Evolutionary conservation across 768 basidiomycete genomes (phyloP).

Genomic region (Rickenella mellea): DNA sequence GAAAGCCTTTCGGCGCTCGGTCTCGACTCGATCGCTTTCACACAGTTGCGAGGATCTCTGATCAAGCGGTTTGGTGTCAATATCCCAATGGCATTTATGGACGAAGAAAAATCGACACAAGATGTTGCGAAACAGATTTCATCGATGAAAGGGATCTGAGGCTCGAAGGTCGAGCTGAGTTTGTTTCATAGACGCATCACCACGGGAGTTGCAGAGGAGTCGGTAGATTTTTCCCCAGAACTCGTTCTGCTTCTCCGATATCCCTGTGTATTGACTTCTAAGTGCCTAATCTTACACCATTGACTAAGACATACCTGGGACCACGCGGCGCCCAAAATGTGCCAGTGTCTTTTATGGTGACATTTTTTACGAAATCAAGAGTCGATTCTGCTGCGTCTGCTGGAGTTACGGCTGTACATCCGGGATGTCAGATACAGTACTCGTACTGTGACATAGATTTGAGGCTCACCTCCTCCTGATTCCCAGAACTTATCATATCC

Average conservation of each 20-base stretch:
- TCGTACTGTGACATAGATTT: background rate
- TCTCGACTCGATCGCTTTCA: no score
- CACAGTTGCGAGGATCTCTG: no score
- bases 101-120: no score
- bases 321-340: conserved; percentile 39
- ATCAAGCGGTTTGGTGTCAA: no score
- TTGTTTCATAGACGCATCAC: no score
- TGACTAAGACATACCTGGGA: conserved; percentile 18
- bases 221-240: conserved; percentile 29
- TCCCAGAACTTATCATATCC: conserved; percentile 36
- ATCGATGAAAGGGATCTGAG: no score
- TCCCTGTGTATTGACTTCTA: conserved; percentile 19
- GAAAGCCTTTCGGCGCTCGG: no score
- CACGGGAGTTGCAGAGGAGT: conserved; percentile 32
- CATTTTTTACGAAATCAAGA: conserved; percentile 25
- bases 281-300: background rate
- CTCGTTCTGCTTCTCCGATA: conserved; percentile 33
- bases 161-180: no score
- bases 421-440: background rate
- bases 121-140: no score
- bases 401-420: conserved; percentile 30
- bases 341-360: conserved; percentile 26
- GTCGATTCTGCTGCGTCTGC: conserved; percentile 29
- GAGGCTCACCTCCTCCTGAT: conserved; percentile 28
- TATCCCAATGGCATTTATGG: no score